phyloP scores from a whole-genome alignment of 2,329 filamentous ascomycete genomes.

The Hortaea sp. region DNA sequence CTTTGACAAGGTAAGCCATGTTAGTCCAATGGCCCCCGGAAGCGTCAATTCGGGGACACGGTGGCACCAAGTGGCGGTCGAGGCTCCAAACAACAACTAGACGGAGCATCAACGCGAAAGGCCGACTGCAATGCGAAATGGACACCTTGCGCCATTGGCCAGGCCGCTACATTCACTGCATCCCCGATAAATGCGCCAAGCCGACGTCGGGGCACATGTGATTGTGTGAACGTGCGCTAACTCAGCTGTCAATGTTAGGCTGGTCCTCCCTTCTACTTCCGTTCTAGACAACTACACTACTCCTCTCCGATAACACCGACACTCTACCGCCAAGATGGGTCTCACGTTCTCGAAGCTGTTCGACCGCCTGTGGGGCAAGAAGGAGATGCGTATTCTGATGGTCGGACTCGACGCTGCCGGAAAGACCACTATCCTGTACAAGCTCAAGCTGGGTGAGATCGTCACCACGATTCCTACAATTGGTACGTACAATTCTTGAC shows the following conservation, averaged over 20 bases:
- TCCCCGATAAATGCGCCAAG: not conserved
- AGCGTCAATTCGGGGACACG: no score
- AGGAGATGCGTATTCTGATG: constrained; percentile 99
- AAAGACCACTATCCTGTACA: constrained; percentile 99
- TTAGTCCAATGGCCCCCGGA: no score
- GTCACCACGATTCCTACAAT: constrained; percentile 98
- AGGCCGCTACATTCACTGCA: constrained; percentile 3
- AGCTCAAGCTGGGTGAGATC: constrained; percentile 95
- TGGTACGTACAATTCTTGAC: constrained; percentile 35
- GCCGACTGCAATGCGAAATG: not conserved
- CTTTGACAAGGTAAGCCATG: constrained; percentile 4
- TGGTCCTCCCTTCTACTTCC: constrained; percentile 1
- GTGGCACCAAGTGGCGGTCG: not conserved
- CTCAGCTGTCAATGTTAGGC: not conserved
- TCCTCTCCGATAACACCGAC: not conserved
- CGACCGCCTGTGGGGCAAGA: constrained; percentile 97
- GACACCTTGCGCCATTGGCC: constrained; percentile 4
- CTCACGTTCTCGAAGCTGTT: constrained; percentile 90
- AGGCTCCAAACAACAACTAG: not conserved
- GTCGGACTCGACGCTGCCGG: constrained; percentile 93
- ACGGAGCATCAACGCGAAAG: not conserved
- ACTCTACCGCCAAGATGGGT: constrained; percentile 63
- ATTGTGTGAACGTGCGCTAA: no score
- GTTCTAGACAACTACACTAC: not conserved
- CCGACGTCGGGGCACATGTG: no score